Conservation (phyloP, 148 eudicot species). For the Polygonum aviculare region DNA sequence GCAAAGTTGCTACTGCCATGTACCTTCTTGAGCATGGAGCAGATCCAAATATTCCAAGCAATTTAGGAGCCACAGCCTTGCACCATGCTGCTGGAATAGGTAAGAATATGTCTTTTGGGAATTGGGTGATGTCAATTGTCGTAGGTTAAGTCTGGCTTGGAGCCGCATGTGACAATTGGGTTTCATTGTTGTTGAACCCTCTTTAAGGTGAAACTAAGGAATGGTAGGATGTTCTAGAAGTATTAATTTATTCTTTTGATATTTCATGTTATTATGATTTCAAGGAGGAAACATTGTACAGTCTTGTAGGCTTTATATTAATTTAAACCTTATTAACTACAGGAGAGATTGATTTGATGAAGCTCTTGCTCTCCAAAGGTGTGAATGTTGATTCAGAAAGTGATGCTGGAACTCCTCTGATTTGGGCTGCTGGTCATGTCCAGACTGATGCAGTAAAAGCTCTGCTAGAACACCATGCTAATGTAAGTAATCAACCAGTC, state of each 20-base stretch:
- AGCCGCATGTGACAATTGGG: neutral
- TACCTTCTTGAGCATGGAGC: slow-evolving; percentile 82
- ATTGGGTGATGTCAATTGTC: neutral
- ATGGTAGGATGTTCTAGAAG: neutral
- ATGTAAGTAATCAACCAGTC: slow-evolving; percentile 37
- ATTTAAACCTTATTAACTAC: slow-evolving; percentile 11
- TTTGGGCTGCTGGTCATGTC: slow-evolving; percentile 99
- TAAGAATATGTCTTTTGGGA: slow-evolving; percentile 10
- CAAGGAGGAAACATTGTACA: neutral
- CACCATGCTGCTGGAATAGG: slow-evolving; percentile 94
- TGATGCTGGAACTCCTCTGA: slow-evolving; percentile 89
- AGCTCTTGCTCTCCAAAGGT: slow-evolving; percentile 57
- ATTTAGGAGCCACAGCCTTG: slow-evolving; percentile 83
- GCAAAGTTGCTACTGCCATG: slow-evolving; percentile 58
- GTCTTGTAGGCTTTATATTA: neutral
- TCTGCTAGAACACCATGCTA: slow-evolving; percentile 71
- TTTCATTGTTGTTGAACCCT: neutral
- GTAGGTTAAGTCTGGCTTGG: neutral
- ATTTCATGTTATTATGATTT: neutral
- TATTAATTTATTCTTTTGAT: neutral
- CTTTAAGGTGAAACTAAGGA: neutral
- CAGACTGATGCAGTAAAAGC: slow-evolving; percentile 69
- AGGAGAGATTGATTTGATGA: slow-evolving; percentile 77
- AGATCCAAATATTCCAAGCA: slow-evolving; percentile 65
- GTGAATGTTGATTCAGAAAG: slow-evolving; percentile 71